Conservation (phyloP, 2,329 filamentous ascomycete species). For the Neofusicoccum cordaticola region DNA sequence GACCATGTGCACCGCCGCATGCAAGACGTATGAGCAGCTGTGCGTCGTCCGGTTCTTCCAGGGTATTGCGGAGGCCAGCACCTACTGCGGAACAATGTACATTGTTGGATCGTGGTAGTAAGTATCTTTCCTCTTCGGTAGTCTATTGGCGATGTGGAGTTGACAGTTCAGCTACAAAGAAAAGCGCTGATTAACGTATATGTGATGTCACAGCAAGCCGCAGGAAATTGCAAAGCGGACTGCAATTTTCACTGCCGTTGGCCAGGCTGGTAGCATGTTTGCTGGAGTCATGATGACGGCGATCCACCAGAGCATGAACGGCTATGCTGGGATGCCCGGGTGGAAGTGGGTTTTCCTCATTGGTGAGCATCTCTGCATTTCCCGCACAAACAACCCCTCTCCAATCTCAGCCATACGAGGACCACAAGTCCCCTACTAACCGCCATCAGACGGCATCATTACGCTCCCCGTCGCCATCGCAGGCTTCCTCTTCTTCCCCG, state of each 20-base stretch:
- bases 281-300: constrained; percentile 34
- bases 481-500: constrained; percentile 28
- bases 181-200: background rate
- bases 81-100: constrained; percentile 32
- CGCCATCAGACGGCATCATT: constrained; percentile 27
- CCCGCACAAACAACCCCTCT: too few species aligned
- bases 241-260: constrained; percentile 30
- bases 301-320: constrained; percentile 28
- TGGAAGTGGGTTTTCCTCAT: constrained; percentile 33
- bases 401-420: too few species aligned
- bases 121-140: constrained; percentile 10
- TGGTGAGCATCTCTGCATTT: constrained; percentile 19
- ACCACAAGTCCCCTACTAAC: constrained; percentile 15
- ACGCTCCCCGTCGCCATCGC: constrained; percentile 31
- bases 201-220: constrained; percentile 23
- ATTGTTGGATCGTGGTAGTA: constrained; percentile 31
- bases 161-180: too few species aligned
- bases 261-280: constrained; percentile 32
- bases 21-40: constrained; percentile 28
- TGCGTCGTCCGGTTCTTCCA: constrained; percentile 29
- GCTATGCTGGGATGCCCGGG: constrained; percentile 23
- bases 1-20: constrained; percentile 30
- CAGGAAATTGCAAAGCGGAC: constrained; percentile 30
- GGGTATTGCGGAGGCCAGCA: constrained; percentile 28
- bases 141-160: too few species aligned